Evolutionary conservation across 371 early-diverging fungal genomes (phyloP), one percentile per base, ranked within the genome.

Genomic region (Mucor indicus): DNA sequence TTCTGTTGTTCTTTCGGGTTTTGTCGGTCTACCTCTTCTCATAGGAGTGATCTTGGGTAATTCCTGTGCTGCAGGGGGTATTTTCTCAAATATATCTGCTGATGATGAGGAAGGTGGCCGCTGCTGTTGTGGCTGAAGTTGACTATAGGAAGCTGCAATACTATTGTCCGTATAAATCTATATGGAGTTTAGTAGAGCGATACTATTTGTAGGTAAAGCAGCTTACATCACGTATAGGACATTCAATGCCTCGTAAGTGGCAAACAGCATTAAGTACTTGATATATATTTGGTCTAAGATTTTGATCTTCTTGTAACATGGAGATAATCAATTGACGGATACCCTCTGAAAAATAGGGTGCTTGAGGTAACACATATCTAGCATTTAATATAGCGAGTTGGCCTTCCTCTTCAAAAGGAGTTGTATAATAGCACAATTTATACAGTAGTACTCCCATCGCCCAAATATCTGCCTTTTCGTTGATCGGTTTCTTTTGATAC

Each of bases 331-430:
- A 62, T 12, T 69, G 53, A 16, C 66, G 67, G 37, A 92, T 48
- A 9, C 79, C 69, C 10, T 67, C 65, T 0, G 92, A 89, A 48
- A 89, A 93, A 11, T 50, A 35, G 3, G 95, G 93, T 4, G 74
- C 61, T 4, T 55, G 59, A 0, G 95, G 96, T 29, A 92, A 80
- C 5, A 74, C 69, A 54, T 88, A 94, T n/a, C 87, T 81, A n/a
- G 81, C 89, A 57, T 92, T 93, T 44, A 94, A 50, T 23, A 93
- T 93, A 7, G 93, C 93, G 25, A 93, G 62, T 21, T 83, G 85
- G 2, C 93, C 92, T 47, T 80, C 80, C 12, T 92, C 90, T 60
- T 96, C 96, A 57, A 96, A 96, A 1, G 96, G 96, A 5, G 96
- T 95, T n/a, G 86, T 87, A 65, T 89, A 83, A 42, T 79, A 88